Conservation (phyloP, 129 eudicot species). For the Apium graveolens region DNA sequence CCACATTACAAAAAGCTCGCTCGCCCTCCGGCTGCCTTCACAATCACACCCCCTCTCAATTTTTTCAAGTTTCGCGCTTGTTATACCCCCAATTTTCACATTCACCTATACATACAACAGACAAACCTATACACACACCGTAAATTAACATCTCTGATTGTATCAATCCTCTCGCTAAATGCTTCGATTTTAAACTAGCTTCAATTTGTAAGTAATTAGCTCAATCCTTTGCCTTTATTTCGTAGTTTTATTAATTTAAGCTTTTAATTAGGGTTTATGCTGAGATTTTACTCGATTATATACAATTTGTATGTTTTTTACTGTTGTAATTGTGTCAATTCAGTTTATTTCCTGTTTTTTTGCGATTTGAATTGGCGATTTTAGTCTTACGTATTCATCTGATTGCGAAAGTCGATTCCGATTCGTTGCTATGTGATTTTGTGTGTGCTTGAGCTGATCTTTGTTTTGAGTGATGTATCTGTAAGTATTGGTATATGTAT, state of each 20-base stretch:
- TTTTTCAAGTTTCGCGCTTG: constrained; percentile 7
- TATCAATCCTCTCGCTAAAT: background rate
- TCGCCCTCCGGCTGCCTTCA: background rate
- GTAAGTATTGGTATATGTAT: background rate
- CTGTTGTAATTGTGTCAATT: background rate
- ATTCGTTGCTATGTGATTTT: background rate
- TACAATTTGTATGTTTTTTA: background rate
- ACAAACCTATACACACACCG: background rate
- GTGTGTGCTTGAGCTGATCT: constrained; percentile 5
- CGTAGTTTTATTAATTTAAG: background rate
- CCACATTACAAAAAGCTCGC: constrained; percentile 6
- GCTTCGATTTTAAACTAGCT: constrained; percentile 1
- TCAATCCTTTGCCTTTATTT: background rate
- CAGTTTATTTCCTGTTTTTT: background rate
- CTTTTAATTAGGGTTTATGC: background rate
- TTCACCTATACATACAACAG: background rate
- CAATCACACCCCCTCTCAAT: background rate
- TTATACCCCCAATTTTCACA: background rate
- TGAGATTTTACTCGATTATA: background rate
- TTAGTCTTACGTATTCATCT: background rate
- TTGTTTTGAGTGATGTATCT: background rate
- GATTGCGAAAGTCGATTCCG: background rate
- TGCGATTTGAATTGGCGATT: background rate
- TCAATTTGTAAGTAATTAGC: constrained; percentile 1
- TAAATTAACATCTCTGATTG: background rate